Base-by-base conservation (phyloP, 2,329 filamentous ascomycete species). In the Diaporthe humulicola region DNA sequence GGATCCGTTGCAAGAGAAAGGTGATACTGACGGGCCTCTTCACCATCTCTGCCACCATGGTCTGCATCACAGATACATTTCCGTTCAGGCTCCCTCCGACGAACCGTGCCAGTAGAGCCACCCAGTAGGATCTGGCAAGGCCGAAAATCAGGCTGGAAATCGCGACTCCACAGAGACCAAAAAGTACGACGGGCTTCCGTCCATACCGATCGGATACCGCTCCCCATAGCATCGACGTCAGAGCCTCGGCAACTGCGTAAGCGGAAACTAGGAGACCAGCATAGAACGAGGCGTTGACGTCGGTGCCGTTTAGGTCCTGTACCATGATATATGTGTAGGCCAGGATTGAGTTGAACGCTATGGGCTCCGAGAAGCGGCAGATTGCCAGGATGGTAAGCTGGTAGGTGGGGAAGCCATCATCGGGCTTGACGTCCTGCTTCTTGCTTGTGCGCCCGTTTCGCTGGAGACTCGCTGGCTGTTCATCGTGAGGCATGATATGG, bases 231-330 rank as follows among this genome's bases (percentile, higher is more conserved):
- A 86, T 83, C 30, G 84, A 83, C 1, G 85, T 86, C 52, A 85
- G 74, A 25, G 85, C 84, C 77, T 86, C 85, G 57, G 85, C 85
- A 36, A 86, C 82, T 52, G 85, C 84, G 70, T 86, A 86, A 19
- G 85, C 85, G 15, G 84, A 86, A 30, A 86, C 83, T 12, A 86
- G 81, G 14, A 91, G 85, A 15, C 88, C 88, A 30, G 86, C 81
- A 80, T 87, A 87, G 82, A 90, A 90, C 36, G 83, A 81, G 22
- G 86, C 83, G 45, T 86, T 80, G 22, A 81, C 80, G n/a, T 84
- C 81, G 38, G 79, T 82, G 52, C 79, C 82, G 70, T 83, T 79
- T 54, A 88, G 79, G 66, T 85, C 82, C 71, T 81, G 76, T 7
- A 85, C 84, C 84, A 86, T 86, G 7, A 82, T 80, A 75, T 82